These are phyloP conservation scores for Paramecium sexaurelia DNA, from an alignment of 73 alveolate genomes.

Conservation along the genomic window DNA sequence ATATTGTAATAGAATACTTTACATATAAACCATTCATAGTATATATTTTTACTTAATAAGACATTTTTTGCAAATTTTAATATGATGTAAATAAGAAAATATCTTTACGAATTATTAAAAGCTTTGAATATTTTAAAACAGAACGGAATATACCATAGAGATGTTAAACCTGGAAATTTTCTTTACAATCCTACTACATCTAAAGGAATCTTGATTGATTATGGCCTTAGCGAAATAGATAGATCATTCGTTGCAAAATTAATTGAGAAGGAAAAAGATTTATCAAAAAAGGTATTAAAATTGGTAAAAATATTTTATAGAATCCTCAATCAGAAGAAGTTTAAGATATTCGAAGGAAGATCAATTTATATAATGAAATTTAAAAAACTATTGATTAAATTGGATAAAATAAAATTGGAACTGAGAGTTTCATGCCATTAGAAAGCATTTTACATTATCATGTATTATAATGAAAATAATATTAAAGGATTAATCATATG, in stretches of 20 bases:
- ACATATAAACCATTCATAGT: conserved; percentile 63
- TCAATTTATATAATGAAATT: conserved; percentile 53
- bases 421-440: conserved; percentile 95
- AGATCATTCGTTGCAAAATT: conserved; percentile 73
- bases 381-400: conserved; percentile 53
- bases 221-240: conserved; percentile 93
- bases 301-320: conserved; percentile 46
- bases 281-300: conserved; percentile 76
- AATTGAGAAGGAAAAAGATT: conserved; percentile 79
- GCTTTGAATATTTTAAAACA: conserved; percentile 81
- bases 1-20: conserved; percentile 65
- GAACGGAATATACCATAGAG: conserved; percentile 93
- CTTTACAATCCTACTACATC: conserved; percentile 85
- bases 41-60: neutral
- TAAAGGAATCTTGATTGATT: conserved; percentile 91
- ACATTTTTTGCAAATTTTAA: conserved; percentile 73
- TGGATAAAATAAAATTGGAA: conserved; percentile 88
- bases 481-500: conserved; percentile 75
- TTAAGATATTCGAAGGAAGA: conserved; percentile 66
- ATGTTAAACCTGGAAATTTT: conserved; percentile 95
- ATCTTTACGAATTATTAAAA: conserved; percentile 83
- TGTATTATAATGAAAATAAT: neutral
- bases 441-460: conserved; percentile 86
- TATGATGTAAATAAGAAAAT: conserved; percentile 73
- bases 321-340: conserved; percentile 61